A percentile compares a stretch with the other conserved stretches of the same genome.
Evolutionary conservation across 805 yeast genomes (phyloP).

Genomic region (Torulaspora indica): DNA sequence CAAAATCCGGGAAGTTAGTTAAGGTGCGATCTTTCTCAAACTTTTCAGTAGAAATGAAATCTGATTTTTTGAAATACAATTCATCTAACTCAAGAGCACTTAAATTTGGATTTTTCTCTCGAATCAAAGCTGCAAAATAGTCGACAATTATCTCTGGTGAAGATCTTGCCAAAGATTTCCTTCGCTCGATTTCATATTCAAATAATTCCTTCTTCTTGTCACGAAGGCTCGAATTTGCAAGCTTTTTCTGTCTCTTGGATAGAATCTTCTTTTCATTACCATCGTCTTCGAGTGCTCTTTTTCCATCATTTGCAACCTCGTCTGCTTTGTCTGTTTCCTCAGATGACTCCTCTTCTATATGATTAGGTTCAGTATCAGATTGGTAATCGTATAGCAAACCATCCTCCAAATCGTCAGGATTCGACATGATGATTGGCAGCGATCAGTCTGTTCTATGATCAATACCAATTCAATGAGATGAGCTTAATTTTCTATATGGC

Average conservation of each 20-base stretch:
- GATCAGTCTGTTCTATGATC: not conserved
- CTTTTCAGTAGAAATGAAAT: slow-evolving; percentile 59
- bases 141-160: slow-evolving; percentile 63
- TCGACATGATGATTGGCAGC: slow-evolving; percentile 18
- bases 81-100: slow-evolving; percentile 75
- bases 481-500: slow-evolving; percentile 8
- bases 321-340: slow-evolving; percentile 15
- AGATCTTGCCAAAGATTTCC: slow-evolving; percentile 49
- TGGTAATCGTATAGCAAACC: slow-evolving; percentile 58
- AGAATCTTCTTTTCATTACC: slow-evolving; percentile 10
- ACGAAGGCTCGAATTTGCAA: slow-evolving; percentile 42
- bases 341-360: slow-evolving; percentile 7
- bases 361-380: slow-evolving; percentile 35
- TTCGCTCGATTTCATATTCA: slow-evolving; percentile 58
- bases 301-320: slow-evolving; percentile 18
- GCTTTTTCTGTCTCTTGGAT: slow-evolving; percentile 34
- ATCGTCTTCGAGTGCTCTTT: slow-evolving; percentile 33
- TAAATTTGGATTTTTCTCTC: slow-evolving; percentile 57
- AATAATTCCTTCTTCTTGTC: slow-evolving; percentile 63
- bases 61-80: slow-evolving; percentile 49
- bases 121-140: slow-evolving; percentile 55
- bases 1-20: slow-evolving; percentile 51
- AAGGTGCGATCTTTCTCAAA: slow-evolving; percentile 51
- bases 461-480: slow-evolving; percentile 5
- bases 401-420: slow-evolving; percentile 74